Conservation (phyloP, 129 eudicot species). For the Dittrichia graveolens region DNA sequence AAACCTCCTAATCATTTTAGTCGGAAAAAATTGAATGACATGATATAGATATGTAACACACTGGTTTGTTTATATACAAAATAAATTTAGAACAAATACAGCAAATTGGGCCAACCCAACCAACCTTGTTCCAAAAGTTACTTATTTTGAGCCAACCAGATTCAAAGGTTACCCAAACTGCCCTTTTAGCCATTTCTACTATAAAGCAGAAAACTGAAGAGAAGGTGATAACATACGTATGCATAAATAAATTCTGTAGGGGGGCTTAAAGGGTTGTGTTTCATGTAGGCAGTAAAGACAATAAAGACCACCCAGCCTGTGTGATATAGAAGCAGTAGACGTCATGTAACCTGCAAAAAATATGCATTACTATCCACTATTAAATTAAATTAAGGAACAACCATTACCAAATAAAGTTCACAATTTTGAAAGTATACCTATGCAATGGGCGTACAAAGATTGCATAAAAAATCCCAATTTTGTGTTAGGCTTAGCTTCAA, state of each 20-base stretch:
- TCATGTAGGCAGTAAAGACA: slow-evolving; percentile 85
- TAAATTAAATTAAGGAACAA: not conserved
- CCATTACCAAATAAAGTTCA: not conserved
- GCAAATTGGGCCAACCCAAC: too few species aligned
- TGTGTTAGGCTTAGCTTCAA: slow-evolving; percentile 64
- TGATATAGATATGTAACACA: too few species aligned
- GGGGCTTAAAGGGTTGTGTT: slow-evolving; percentile 89
- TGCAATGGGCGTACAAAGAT: slow-evolving; percentile 62
- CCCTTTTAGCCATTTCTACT: slow-evolving; percentile 1
- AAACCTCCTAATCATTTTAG: too few species aligned
- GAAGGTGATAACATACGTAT: slow-evolving; percentile 51
- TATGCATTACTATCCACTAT: not conserved
- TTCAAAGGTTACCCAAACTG: not conserved
- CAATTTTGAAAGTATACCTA: slow-evolving; percentile 45
- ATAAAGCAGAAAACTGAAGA: slow-evolving; percentile 17
- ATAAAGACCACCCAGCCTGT: slow-evolving; percentile 76
- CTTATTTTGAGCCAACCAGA: not conserved
- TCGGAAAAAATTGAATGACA: too few species aligned
- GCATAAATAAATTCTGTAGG: slow-evolving; percentile 71
- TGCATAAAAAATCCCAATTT: slow-evolving; percentile 75
- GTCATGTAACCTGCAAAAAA: slow-evolving; percentile 65
- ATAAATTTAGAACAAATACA: too few species aligned
- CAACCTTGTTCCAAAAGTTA: too few species aligned
- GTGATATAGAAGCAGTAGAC: slow-evolving; percentile 49
- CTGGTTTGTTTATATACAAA: too few species aligned